Base-by-base conservation (phyloP, 164 flowering plant genomes). In the Vitis cinerea region DNA sequence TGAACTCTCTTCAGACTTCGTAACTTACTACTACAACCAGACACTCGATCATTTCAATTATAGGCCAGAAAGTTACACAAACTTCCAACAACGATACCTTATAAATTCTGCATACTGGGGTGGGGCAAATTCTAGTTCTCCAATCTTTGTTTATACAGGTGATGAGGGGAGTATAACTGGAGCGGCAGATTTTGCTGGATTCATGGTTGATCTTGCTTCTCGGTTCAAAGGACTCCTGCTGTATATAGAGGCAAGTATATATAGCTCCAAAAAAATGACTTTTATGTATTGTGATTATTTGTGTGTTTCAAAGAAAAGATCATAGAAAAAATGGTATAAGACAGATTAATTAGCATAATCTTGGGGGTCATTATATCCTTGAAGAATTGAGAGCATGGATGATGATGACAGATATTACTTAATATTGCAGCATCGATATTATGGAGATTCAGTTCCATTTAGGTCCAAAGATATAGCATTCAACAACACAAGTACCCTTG, bases 401-500 rank as follows among this genome's bases (percentile, higher is more conserved):
- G 16, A 14, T 37, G 13, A 12, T 61, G 6, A 12, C 48, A 15
- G 23, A 59, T 59, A 10, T 37, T 61, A 19, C 19, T 10, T 9
- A 23, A 12, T 4, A 14, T 4, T 37, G 10, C 72, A 70, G 72
- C 72, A 70, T 19, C 66, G 72, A 5, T 70, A 23, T 49, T 70
- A 70, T 62, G 72, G 72, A 53, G 52, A 30, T 9, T 70, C 72
- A 11, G 44, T 61, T 11, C 72, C 66, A 50, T 62, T 61, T 13
- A 52, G 61, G 30, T n/a, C 60, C 44, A 37, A 0, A 37, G 44
- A 37, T 6, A 37, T 37, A 37, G 77, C 79, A 0, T 5, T 70
- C 27, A 64, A 12, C 17, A 73, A 76, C 65, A 71, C 74, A 1
- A 63, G 59, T 6, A 62, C 74, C 37, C 67, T 52, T 1, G 83